Conservation (phyloP, 1,284 basidiomycete species). For the Stereum hirsutum region DNA sequence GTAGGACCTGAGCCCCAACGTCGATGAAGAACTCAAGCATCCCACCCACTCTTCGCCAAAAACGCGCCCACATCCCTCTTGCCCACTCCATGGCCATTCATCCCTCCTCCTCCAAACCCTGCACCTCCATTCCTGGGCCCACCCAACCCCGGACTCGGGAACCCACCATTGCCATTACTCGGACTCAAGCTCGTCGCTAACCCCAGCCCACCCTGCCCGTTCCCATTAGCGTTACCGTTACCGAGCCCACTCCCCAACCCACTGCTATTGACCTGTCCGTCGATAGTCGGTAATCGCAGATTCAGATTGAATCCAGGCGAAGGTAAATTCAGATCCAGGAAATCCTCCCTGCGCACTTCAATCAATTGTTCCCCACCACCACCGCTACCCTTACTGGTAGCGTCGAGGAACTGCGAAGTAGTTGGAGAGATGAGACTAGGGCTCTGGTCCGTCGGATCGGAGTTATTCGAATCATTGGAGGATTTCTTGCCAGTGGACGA, state of each 20-base stretch:
- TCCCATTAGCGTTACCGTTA: neutral
- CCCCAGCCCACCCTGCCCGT: neutral
- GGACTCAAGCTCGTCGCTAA: neutral
- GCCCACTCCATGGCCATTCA: too few relatives aligned
- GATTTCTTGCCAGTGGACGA: neutral
- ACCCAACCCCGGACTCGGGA: neutral
- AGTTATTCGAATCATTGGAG: neutral
- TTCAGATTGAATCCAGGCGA: neutral
- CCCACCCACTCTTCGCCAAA: neutral
- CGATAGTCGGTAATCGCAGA: neutral
- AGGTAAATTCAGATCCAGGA: too few relatives aligned
- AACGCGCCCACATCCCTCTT: neutral
- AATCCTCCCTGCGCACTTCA: too few relatives aligned
- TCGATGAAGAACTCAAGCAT: neutral
- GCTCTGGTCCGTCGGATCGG: neutral
- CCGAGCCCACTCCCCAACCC: too few relatives aligned
- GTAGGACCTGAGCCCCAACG: too few relatives aligned
- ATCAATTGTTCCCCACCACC: too few relatives aligned
- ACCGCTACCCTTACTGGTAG: too few relatives aligned
- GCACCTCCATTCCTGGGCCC: too few relatives aligned
- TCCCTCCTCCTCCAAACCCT: too few relatives aligned
- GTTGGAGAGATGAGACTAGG: neutral
- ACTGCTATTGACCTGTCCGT: too few relatives aligned
- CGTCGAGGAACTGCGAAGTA: neutral
- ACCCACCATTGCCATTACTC: neutral